These are phyloP conservation scores for Leishmania braziliensis DNA, from an alignment of 208 protist species.

Conservation along the genomic window DNA sequence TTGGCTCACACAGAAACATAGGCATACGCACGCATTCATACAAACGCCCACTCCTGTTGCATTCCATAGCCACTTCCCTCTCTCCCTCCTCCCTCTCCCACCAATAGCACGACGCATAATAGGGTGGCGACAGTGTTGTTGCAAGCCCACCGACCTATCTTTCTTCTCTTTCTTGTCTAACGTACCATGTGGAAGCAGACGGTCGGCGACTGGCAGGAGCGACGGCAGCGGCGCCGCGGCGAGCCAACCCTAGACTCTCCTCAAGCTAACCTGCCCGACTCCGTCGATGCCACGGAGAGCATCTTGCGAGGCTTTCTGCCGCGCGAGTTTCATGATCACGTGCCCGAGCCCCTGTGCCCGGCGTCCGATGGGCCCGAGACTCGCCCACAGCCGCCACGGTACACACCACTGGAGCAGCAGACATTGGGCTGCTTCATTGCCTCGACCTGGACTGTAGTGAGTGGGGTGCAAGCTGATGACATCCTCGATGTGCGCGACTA, in stretches of 20 bases:
- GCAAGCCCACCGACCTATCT: not conserved
- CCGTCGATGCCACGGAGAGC: constrained; percentile 14
- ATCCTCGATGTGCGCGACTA: constrained; percentile 73
- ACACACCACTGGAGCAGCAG: constrained; percentile 6
- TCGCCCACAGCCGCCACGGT: not conserved
- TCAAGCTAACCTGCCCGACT: constrained; percentile 21
- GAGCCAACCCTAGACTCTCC: constrained; percentile 8
- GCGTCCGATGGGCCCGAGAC: constrained; percentile 10
- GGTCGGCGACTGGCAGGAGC: constrained; percentile 68
- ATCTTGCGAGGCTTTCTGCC: constrained; percentile 27
- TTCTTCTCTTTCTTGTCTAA: not conserved
- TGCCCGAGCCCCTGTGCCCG: constrained; percentile 17
- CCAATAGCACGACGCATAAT: not conserved
- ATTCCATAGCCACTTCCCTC: not conserved
- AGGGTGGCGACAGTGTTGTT: not conserved
- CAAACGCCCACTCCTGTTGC: not conserved
- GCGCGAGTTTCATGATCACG: constrained; percentile 20
- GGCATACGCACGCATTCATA: not conserved
- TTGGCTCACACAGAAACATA: not conserved
- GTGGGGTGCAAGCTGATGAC: constrained; percentile 33
- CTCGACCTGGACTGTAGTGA: constrained; percentile 56
- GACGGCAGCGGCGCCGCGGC: constrained; percentile 44
- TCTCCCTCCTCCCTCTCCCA: not conserved
- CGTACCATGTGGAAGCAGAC: constrained; percentile 65
- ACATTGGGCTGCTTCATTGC: constrained; percentile 1